phyloP scores from a whole-genome alignment of 2,329 filamentous ascomycete genomes.

The Chaetomiaceae sp. region DNA sequence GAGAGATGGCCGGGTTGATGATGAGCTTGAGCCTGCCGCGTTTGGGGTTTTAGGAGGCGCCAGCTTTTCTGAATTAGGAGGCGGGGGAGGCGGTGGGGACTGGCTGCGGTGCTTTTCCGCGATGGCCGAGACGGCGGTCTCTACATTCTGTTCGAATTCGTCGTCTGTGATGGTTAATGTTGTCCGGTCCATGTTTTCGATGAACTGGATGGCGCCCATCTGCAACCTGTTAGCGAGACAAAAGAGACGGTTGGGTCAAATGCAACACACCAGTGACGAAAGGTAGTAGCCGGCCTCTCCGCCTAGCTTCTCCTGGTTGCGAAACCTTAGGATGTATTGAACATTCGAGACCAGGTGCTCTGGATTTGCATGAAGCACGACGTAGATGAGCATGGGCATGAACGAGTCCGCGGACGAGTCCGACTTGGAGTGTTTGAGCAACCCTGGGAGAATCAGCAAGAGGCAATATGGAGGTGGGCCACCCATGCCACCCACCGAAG shows the following conservation, averaged over 20 bases:
- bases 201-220: conserved; percentile 93
- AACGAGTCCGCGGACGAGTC: conserved; percentile 97
- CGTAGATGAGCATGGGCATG: conserved; percentile 90
- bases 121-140: conserved; percentile 90
- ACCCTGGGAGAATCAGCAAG: conserved; percentile 50
- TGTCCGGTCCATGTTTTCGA: conserved; percentile 93
- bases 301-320: conserved; percentile 93
- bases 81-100: conserved; percentile 41
- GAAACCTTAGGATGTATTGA: conserved; percentile 94
- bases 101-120: conserved; percentile 74
- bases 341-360: conserved; percentile 96
- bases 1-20: conserved; percentile 37
- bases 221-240: conserved; percentile 31
- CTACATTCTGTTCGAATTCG: conserved; percentile 95
- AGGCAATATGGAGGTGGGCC: no score
- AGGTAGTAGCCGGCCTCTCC: conserved; percentile 99
- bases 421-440: conserved; percentile 84
- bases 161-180: conserved; percentile 89
- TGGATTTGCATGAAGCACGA: conserved; percentile 88
- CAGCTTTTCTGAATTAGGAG: conserved; percentile 44
- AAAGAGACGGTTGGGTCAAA: neutral
- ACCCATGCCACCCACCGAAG: conserved; percentile 78
- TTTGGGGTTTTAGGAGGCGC: conserved; percentile 22
- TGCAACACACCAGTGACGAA: conserved; percentile 75
- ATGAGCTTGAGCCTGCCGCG: conserved; percentile 43